Evolutionary conservation across 2,329 filamentous ascomycete genomes (phyloP), one percentile per base, ranked within the genome.

Genomic region (Fusarium robinianum): DNA sequence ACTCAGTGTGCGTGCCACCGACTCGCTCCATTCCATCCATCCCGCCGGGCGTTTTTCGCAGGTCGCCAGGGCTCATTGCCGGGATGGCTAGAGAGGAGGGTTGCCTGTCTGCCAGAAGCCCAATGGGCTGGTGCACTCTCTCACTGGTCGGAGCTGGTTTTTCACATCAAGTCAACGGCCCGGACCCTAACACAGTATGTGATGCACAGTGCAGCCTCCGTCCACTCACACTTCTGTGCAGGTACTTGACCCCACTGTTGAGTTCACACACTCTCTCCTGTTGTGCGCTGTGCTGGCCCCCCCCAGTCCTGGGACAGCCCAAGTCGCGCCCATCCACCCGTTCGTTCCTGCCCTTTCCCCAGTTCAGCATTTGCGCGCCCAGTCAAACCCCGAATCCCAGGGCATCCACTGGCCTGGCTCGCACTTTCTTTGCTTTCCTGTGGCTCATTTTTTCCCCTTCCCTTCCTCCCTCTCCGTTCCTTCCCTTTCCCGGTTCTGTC

Each of bases 381-480:
- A 58, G 53, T 46, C 34, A 49, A n/a, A n/a, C n/a, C n/a, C n/a
- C n/a, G n/a, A n/a, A n/a, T n/a, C n/a, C n/a, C n/a, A 43, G 41
- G 37, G 27, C 49, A 32, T 51, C 24, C 30, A 23, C 19, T 41
- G 38, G 15, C 34, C 37, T 44, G 29, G 8, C 23, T 37, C 23
- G 15, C 12, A 35, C 29, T 27, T 21, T 45, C 21, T 18, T 25
- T 21, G 18, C 50, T 47, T 46, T 37, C 37, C 45, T 26, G 33
- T n/a, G n/a, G n/a, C 45, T 30, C 34, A 26, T 39, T 44, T 25
- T 39, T 54, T 51, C 39, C 34, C 35, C 47, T 46, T 51, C 36
- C 33, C 41, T 54, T 35, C 45, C 45, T 37, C 56, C 58, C 61
- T 62, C 64, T 59, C 63, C 61, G 65, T 54, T 61, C 62, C 61